Conservation (phyloP, 2,329 filamentous ascomycete genomes). For the Ceratocystis colombiana region DNA sequence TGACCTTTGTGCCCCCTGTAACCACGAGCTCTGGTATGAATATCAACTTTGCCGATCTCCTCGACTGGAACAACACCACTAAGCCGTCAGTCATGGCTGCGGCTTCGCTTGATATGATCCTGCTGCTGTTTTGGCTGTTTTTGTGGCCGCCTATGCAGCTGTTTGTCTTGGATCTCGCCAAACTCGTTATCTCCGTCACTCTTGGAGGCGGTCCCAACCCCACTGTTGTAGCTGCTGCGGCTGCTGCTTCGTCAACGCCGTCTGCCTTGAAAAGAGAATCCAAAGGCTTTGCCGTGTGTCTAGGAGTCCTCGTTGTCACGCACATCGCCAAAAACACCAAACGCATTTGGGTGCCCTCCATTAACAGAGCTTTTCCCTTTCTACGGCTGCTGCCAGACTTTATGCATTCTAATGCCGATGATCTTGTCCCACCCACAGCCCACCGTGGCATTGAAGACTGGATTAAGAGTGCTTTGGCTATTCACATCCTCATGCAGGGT, state of each 20-base stretch:
- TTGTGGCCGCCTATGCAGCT: conserved; percentile 80
- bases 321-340: conserved; percentile 21
- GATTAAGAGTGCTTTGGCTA: conserved; percentile 58
- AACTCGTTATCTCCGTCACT: conserved; percentile 86
- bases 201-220: conserved; percentile 52
- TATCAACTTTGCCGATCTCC: conserved; percentile 78
- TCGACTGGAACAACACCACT: conserved; percentile 74
- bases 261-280: conserved; percentile 51
- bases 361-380: conserved; percentile 16
- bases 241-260: conserved; percentile 6
- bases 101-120: conserved; percentile 70
- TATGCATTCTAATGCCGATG: conserved; percentile 18
- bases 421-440: background rate
- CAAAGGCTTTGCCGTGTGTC: conserved; percentile 33
- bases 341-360: conserved; percentile 20
- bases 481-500: conserved; percentile 66
- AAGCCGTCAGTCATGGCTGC: conserved; percentile 80
- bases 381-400: conserved; percentile 21
- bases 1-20: conserved; percentile 82
- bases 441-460: conserved; percentile 34
- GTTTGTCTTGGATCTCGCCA: conserved; percentile 78
- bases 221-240: conserved; percentile 34
- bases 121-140: conserved; percentile 76
- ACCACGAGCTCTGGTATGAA: conserved; percentile 69
- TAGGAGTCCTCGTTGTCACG: conserved; percentile 16